Evolutionary conservation across 345 rosid genomes (phyloP).

Genomic region (Carallia brachiata): DNA sequence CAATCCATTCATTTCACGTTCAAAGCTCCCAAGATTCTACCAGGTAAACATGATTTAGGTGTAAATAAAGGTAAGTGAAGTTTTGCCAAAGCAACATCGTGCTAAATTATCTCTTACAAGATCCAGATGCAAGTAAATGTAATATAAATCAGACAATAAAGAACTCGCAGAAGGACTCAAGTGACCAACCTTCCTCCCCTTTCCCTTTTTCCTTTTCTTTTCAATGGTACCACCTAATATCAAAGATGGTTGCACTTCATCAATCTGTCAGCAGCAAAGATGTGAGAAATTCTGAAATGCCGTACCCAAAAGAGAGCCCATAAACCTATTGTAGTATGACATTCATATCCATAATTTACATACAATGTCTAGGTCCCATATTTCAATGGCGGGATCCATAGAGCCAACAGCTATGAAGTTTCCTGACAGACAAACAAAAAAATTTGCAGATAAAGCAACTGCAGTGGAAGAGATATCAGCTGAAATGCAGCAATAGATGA

Average conservation of each 20-base stretch:
- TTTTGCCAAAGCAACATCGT: too few species aligned
- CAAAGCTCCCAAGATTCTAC: too few species aligned
- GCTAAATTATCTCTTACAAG: too few species aligned
- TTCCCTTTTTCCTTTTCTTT: constrained; percentile 41
- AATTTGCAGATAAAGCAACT: not conserved
- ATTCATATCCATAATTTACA: constrained; percentile 23
- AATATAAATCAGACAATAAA: too few species aligned
- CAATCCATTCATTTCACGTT: too few species aligned
- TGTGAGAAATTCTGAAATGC: constrained; percentile 18
- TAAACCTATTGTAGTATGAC: too few species aligned
- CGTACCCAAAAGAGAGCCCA: too few species aligned
- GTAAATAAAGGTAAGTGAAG: too few species aligned
- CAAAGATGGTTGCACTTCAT: constrained; percentile 74
- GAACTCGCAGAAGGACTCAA: not conserved
- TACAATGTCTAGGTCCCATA: constrained; percentile 97
- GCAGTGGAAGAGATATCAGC: too few species aligned
- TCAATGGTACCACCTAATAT: constrained; percentile 71
- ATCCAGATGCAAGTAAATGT: too few species aligned
- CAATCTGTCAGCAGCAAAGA: constrained; percentile 48
- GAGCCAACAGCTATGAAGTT: constrained; percentile 91
- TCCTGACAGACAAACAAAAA: constrained; percentile 42
- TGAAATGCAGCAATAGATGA: too few species aligned
- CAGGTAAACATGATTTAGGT: too few species aligned
- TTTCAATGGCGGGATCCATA: constrained; percentile 82
- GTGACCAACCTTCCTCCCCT: constrained; percentile 50